Evolutionary conservation across 208 protist genomes (phyloP).

Genomic region (Tritrichomonas musculus): DNA sequence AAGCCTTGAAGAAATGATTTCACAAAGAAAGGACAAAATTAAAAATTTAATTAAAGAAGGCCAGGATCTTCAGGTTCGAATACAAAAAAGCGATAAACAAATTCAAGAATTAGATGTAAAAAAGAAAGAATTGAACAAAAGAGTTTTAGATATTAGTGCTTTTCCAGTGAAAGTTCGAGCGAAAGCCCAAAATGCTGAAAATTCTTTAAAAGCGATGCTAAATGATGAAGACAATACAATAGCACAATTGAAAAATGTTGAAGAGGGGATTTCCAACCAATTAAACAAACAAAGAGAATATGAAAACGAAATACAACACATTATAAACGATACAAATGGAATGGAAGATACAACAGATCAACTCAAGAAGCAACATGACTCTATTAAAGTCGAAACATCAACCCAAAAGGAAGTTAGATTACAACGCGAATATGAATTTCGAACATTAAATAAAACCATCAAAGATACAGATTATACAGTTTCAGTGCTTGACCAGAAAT

Average conservation of each 20-base stretch:
- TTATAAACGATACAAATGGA: neutral
- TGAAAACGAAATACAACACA: neutral
- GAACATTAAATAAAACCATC: neutral
- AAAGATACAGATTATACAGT: neutral
- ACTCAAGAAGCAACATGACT: neutral
- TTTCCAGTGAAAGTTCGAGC: neutral
- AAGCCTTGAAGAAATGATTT: neutral
- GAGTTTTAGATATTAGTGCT: neutral
- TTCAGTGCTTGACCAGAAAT: neutral
- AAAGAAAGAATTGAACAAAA: neutral
- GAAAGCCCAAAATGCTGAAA: neutral
- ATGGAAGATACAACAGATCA: neutral
- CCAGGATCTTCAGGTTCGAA: neutral
- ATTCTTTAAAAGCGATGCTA: neutral
- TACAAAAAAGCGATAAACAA: neutral
- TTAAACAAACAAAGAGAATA: neutral
- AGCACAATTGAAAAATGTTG: neutral
- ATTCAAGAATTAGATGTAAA: neutral
- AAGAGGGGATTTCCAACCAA: neutral
- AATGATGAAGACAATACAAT: neutral
- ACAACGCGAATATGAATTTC: neutral
- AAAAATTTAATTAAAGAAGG: neutral
- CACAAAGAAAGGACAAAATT: neutral
- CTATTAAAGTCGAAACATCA: neutral
- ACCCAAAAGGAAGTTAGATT: neutral